Base-by-base conservation (phyloP, 331 rosid genomes). In the Dryas integrifolia region DNA sequence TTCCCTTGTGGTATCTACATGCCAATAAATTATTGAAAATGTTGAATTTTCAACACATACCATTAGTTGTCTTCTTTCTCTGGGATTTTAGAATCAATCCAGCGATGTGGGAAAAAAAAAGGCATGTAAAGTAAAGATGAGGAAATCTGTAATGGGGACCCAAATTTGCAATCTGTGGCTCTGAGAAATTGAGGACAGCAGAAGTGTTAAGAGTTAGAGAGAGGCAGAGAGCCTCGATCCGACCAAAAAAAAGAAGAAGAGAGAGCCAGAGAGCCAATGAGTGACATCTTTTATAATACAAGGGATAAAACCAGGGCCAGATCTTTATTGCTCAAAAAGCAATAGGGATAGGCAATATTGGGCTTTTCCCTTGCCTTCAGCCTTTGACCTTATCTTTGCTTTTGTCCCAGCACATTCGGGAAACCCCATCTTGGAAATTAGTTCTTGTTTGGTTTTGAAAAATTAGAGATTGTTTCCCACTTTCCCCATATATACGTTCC, bases 111-210 rank as follows among this genome's bases (percentile, higher is more conserved):
- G 24, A 41, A 14, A 38, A 58, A 30, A 30, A 40, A 30, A 30
- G 21, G 48, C 2, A 15, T 5, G 24, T 40, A 39, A 61, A 44
- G 2, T 9, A 44, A 39, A 61, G 48, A 39, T 61, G 67, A 61
- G 67, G 67, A 61, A 61, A 39, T 61, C 47, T 61, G 46, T 61
- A 47, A 61, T 39, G 47, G 66, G 35, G 3, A 30, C 35, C 35
- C 2, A 30, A 30, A 30, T 30, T 30, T 30, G 35, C 35, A 30
- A 30, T 30, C 35, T 30, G 35, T 30, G 35, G 35, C 35, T 30
- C 35, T 30, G 35, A 30, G 4, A 1, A 15, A 15, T 13, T 2
- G 65, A 13, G 0, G 65, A 35, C 65, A 2, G 65, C 5, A 50
- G 6, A 12, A 5, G 16, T 11, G 16, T 11, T 60, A 35, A 6